Conservation (phyloP, 192 early-diverging fungal species). For the Gigaspora rosea region DNA sequence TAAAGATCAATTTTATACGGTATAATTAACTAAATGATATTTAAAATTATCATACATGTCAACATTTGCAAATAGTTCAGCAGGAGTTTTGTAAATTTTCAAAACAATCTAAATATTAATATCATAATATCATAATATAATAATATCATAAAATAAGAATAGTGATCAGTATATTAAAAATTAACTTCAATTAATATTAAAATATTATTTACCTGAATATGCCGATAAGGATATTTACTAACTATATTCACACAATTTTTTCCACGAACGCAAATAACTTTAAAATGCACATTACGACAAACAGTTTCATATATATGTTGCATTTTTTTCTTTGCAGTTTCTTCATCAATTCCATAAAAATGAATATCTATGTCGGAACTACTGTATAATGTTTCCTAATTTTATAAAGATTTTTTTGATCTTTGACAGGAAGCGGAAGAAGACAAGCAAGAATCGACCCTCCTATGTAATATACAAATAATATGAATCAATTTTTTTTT, state of each 20-base stretch:
- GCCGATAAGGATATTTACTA: conserved; percentile 27
- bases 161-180: no score
- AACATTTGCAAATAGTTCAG: no score
- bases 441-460: conserved; percentile 1
- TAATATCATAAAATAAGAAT: no score
- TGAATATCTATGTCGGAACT: conserved; percentile 47
- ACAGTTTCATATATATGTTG: conserved; percentile 33
- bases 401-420: neutral
- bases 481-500: neutral
- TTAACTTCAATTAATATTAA: no score
- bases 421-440: conserved; percentile 10
- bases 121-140: no score
- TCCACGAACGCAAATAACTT: conserved; percentile 5
- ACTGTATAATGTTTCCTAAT: conserved; percentile 12
- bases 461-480: neutral
- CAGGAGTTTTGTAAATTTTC: no score
- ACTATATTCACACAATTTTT: conserved; percentile 15
- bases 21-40: no score
- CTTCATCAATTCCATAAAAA: conserved; percentile 46
- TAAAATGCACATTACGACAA: conserved; percentile 28
- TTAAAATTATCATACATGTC: no score
- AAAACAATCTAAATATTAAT: no score
- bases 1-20: no score
- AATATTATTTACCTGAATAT: conserved; percentile 1
- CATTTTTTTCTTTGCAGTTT: conserved; percentile 47